These are phyloP conservation scores for Cryptococcus amylolentus DNA, from an alignment of 1,284 basidiomycete genomes.

Conservation along the genomic window DNA sequence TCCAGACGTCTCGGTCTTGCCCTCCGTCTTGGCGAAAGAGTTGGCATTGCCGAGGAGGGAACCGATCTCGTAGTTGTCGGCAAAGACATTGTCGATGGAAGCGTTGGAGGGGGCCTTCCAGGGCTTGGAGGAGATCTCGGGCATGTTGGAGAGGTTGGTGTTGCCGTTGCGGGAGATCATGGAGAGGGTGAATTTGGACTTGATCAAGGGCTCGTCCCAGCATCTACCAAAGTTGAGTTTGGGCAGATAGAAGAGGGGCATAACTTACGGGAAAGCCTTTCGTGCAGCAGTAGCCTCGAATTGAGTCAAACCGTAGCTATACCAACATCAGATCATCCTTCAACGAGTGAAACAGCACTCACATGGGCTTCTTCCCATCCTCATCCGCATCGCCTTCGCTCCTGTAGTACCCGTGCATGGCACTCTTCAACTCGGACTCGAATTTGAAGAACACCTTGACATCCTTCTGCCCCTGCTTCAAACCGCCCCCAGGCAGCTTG, in stretches of 20 bases:
- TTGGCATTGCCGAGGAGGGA: slow-evolving; percentile 37
- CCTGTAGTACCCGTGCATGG: slow-evolving; percentile 58
- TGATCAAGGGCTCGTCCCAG: slow-evolving; percentile 92
- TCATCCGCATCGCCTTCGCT: slow-evolving; percentile 52
- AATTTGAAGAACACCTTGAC: slow-evolving; percentile 54
- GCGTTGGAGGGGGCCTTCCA: slow-evolving; percentile 43
- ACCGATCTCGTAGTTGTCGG: slow-evolving; percentile 44
- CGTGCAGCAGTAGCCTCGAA: slow-evolving; percentile 80
- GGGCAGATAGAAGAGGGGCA: slow-evolving; percentile 25
- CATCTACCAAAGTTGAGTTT: slow-evolving; percentile 46
- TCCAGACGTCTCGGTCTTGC: slow-evolving; percentile 29
- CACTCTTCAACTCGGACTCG: slow-evolving; percentile 61
- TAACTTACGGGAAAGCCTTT: slow-evolving; percentile 63
- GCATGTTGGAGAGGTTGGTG: slow-evolving; percentile 78
- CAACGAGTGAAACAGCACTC: slow-evolving; percentile 7
- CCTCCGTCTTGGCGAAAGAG: slow-evolving; percentile 37
- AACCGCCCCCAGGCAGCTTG: slow-evolving; percentile 62
- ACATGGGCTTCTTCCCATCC: slow-evolving; percentile 51
- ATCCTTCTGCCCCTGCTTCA: slow-evolving; percentile 58
- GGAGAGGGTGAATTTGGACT: slow-evolving; percentile 78
- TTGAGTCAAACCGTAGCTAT: slow-evolving; percentile 71
- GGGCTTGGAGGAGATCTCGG: slow-evolving; percentile 58
- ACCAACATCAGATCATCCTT: slow-evolving; percentile 3
- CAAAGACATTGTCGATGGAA: slow-evolving; percentile 31
- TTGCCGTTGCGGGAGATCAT: slow-evolving; percentile 72